Conservation (phyloP, 163 green algal species). For the Botryococcus braunii region DNA sequence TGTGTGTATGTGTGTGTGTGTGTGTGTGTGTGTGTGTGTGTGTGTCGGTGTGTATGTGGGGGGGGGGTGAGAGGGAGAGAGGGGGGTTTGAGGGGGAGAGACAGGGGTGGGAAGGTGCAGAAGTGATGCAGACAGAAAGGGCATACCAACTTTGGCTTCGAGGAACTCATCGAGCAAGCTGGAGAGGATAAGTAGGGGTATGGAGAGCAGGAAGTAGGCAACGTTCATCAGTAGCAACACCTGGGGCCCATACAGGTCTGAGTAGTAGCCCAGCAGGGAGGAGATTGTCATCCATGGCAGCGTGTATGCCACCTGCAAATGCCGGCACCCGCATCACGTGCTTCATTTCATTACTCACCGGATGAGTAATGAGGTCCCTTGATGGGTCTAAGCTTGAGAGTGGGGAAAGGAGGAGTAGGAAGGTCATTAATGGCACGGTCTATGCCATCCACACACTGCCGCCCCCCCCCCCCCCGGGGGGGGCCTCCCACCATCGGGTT, state of each 20-base stretch:
- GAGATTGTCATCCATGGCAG: conserved; percentile 58
- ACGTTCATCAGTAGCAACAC: conserved; percentile 74
- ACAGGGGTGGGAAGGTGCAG: too few relatives aligned
- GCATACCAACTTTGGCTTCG: conserved; percentile 46
- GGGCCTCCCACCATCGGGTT: too few relatives aligned
- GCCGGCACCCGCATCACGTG: background rate
- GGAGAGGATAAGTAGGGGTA: conserved; percentile 59
- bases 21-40: too few relatives aligned
- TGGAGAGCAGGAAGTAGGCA: conserved; percentile 69
- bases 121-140: too few relatives aligned
- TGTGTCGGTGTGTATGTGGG: too few relatives aligned
- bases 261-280: conserved; percentile 60
- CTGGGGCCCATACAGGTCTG: conserved; percentile 43
- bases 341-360: background rate
- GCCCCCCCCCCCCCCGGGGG: too few relatives aligned
- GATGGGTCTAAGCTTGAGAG: too few relatives aligned
- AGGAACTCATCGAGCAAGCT: conserved; percentile 45
- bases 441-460: background rate
- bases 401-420: background rate
- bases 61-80: too few relatives aligned
- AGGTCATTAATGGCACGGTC: too few relatives aligned
- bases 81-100: too few relatives aligned
- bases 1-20: too few relatives aligned
- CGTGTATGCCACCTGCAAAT: conserved; percentile 39
- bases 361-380: background rate